Percentiles rank a stretch among this genome's conserved stretches.
Conservation (phyloP, 768 basidiomycete species). For the Mycena galopus region DNA sequence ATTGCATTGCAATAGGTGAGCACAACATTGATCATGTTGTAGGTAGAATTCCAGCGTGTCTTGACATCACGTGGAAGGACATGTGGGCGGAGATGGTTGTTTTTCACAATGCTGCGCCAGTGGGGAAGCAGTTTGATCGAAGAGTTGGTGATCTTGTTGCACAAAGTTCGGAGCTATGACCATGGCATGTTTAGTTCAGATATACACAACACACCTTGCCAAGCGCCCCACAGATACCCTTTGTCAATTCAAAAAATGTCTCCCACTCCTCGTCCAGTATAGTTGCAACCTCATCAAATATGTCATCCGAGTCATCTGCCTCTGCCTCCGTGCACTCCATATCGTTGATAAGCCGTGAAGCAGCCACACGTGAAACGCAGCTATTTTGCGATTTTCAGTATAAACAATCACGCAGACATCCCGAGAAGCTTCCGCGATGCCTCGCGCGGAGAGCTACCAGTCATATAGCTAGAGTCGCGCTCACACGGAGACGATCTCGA, state of each 20-base stretch:
- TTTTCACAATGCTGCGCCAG: not conserved
- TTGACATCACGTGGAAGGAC: not conserved
- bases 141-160: not conserved
- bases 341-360: too few species aligned
- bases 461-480: too few species aligned
- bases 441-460: too few species aligned
- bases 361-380: too few species aligned
- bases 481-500: too few species aligned
- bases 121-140: not conserved
- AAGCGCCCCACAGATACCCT: not conserved
- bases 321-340: not conserved
- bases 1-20: not conserved
- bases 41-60: not conserved
- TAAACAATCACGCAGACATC: too few species aligned
- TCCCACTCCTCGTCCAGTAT: not conserved
- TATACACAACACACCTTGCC: not conserved
- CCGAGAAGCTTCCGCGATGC: too few species aligned
- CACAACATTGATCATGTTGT: not conserved
- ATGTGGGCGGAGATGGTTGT: not conserved
- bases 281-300: not conserved
- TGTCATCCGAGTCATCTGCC: not conserved
- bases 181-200: not conserved
- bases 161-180: not conserved
- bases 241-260: not conserved
- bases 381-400: too few species aligned